Conservation (phyloP, 139 green algal genomes). For the Coccomyxa sp. region DNA sequence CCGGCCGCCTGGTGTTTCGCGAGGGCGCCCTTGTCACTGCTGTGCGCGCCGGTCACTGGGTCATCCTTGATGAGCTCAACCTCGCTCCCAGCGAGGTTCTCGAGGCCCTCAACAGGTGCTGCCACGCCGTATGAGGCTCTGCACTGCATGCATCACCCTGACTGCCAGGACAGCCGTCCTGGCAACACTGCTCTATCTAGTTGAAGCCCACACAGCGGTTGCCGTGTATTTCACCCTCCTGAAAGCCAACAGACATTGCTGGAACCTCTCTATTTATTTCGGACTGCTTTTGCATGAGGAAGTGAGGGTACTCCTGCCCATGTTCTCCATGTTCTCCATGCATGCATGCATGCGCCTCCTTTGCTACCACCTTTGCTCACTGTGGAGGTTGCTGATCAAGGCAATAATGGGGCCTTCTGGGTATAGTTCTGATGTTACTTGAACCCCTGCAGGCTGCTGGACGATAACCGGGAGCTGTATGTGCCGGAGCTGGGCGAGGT, state of each 20-base stretch:
- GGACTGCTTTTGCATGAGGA: not conserved
- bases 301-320: not conserved
- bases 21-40: constrained; percentile 94
- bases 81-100: constrained; percentile 91
- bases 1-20: constrained; percentile 68
- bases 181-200: no score
- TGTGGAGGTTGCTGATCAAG: not conserved
- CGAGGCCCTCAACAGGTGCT: constrained; percentile 93
- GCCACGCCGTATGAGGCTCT: not conserved
- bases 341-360: not conserved
- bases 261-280: not conserved
- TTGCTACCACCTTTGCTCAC: not conserved
- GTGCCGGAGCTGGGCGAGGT: constrained; percentile 94
- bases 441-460: constrained; percentile 71
- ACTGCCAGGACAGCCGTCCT: no score
- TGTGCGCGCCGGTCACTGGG: constrained; percentile 84
- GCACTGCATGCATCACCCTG: not conserved
- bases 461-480: constrained; percentile 98
- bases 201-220: no score
- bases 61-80: constrained; percentile 99
- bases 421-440: not conserved
- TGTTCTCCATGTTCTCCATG: not conserved
- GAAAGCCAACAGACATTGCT: no score
- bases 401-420: not conserved
- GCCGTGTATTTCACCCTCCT: no score